Conservation (phyloP, 1,139 yeast species). For the Sugiyamaella japonica region DNA sequence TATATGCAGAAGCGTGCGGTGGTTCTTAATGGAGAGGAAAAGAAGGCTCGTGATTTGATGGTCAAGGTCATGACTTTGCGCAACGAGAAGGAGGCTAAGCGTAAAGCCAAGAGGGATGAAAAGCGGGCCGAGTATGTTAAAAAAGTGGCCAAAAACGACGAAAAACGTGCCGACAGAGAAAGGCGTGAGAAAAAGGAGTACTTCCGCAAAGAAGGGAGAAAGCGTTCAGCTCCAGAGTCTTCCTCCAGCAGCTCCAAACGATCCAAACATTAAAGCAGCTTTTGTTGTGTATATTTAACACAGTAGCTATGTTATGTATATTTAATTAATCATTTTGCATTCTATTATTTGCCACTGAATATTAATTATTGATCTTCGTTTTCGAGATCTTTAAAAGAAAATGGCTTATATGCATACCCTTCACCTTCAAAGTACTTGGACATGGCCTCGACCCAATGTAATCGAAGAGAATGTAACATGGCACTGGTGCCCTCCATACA, state of each 20-base stretch:
- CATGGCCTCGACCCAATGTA: conserved; percentile 99
- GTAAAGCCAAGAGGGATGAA: conserved; percentile 69
- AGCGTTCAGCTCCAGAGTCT: conserved; percentile 10
- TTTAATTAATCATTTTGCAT: conserved; percentile 1
- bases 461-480: conserved; percentile 92
- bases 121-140: conserved; percentile 75
- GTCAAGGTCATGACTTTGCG: conserved; percentile 83
- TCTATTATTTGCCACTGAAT: not conserved
- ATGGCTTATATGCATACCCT: conserved; percentile 86
- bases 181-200: conserved; percentile 84
- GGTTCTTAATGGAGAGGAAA: conserved; percentile 87
- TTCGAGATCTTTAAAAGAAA: conserved; percentile 48
- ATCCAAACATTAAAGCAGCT: not conserved
- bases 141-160: conserved; percentile 72
- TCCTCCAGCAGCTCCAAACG: not conserved
- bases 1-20: conserved; percentile 93
- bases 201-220: conserved; percentile 43
- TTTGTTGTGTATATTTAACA: not conserved
- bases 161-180: conserved; percentile 69
- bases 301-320: too few relatives aligned
- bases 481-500: conserved; percentile 99
- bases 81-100: conserved; percentile 82
- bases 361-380: conserved; percentile 15
- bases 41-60: conserved; percentile 87
- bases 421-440: conserved; percentile 97